phyloP scores from a whole-genome alignment of 805 yeast species.

The Ogataea kodamae region DNA sequence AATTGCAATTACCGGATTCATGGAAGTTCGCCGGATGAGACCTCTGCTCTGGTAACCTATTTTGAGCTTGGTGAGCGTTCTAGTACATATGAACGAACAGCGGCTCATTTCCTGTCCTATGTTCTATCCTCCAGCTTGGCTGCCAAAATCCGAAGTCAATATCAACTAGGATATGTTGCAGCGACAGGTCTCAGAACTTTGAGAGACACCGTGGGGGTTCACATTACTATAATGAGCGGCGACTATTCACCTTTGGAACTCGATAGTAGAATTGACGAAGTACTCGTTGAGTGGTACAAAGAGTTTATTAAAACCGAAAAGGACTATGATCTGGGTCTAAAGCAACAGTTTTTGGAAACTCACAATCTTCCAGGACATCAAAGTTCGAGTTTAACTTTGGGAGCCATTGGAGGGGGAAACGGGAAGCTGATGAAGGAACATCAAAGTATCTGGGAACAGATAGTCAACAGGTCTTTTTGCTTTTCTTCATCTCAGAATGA shows the following conservation, averaged over 20 bases:
- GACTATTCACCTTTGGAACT: constrained; percentile 39
- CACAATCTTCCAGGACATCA: constrained; percentile 19
- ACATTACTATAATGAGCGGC: constrained; percentile 54
- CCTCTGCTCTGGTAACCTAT: constrained; percentile 49
- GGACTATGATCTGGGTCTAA: constrained; percentile 35
- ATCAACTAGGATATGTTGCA: constrained; percentile 61
- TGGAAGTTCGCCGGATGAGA: constrained; percentile 45
- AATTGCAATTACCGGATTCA: constrained; percentile 36
- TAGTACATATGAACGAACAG: constrained; percentile 32
- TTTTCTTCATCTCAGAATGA: constrained; percentile 37
- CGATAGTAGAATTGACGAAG: constrained; percentile 45
- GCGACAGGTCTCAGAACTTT: constrained; percentile 53
- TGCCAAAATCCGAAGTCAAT: constrained; percentile 49
- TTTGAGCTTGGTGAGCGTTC: constrained; percentile 53
- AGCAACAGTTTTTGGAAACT: constrained; percentile 36
- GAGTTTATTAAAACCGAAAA: constrained; percentile 26
- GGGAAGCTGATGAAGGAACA: constrained; percentile 38
- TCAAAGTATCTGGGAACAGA: constrained; percentile 47
- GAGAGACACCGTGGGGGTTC: constrained; percentile 54
- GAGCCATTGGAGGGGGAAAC: constrained; percentile 24
- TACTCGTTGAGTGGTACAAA: constrained; percentile 40
- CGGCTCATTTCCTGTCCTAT: constrained; percentile 47
- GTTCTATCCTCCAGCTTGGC: constrained; percentile 42
- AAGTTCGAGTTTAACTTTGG: constrained; percentile 25
- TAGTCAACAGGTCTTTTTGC: constrained; percentile 40